Base-by-base conservation (phyloP, 495 filamentous ascomycete genomes). In the Oidiodendron maius region DNA sequence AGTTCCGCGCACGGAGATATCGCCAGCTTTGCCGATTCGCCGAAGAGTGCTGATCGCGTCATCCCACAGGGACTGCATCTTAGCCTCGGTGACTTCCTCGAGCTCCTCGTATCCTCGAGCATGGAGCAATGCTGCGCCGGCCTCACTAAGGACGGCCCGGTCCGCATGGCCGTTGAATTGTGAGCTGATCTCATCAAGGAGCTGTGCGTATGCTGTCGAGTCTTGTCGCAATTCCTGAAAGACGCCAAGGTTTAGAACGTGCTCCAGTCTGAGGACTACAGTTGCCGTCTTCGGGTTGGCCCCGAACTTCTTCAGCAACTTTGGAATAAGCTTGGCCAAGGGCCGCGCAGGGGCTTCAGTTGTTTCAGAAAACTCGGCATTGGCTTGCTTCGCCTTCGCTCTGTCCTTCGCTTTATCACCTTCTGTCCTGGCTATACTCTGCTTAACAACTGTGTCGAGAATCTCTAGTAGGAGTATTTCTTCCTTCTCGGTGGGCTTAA, bases 151-250 rank as follows among this genome's bases (percentile, higher is more conserved):
- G 5, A 98, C 90, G 32, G 79, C 76, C 40, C 86, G 80, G 55
- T 95, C 85, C 4, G 86, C 86, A 58, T 98, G 93, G 0, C 89
- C 82, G 39, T 91, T 77, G 65, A 97, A 97, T 59, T 97, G 93
- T 50, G 84, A 86, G 55, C 87, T 89, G 58, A 97, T 91, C 55
- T 97, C 91, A 52, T 95, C 93, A 1, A 98, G 71, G 17, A 97
- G 67, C 12, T 88, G 79, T 0, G 77, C 77, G 63, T 94, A 95
- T 0, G 84, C 84, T 0, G 86, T 82, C 1, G 86, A 81, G 56
- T 91, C 86, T 61, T 95, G 88, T 17, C 90, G 84, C 11, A 97
- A 70, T 57, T 95, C 87, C 59, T 93, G 83, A 61, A 96, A 93
- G 18, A 93, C 80, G 41, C 89, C 84, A 2, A 96, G 75, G 56